phyloP scores from a whole-genome alignment of 169 alveolate species.

The Plasmodium fragile region DNA sequence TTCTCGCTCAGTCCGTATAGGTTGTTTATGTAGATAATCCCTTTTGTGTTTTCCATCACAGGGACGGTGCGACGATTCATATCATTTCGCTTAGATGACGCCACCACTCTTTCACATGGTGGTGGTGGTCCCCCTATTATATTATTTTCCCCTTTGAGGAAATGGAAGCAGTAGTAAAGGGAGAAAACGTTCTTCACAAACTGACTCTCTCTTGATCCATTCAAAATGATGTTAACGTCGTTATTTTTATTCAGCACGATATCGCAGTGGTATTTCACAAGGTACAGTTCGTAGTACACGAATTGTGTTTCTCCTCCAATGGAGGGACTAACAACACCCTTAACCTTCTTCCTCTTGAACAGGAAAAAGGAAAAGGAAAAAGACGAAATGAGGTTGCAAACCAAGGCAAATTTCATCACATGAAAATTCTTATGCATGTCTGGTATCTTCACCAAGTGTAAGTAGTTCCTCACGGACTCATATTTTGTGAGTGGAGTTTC shows the following conservation, averaged over 20 bases:
- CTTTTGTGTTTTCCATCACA: background rate
- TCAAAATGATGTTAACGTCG: conserved; percentile 25
- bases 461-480: conserved; percentile 4
- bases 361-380: conserved; percentile 42
- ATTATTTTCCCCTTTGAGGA: background rate
- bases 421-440: background rate
- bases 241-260: conserved; percentile 52
- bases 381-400: conserved; percentile 23
- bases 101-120: too few relatives aligned
- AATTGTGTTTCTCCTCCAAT: background rate
- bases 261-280: conserved; percentile 45
- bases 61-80: background rate
- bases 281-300: conserved; percentile 27
- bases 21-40: conserved; percentile 25
- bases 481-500: background rate
- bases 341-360: background rate
- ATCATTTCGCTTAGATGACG: background rate
- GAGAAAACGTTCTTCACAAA: conserved; percentile 48
- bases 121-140: background rate
- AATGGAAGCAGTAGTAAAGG: conserved; percentile 17
- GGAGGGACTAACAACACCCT: background rate
- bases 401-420: conserved; percentile 17
- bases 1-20: conserved; percentile 18
- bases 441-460: conserved; percentile 4
- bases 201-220: conserved; percentile 13